Evolutionary conservation across 331 rosid genomes (phyloP).

Genomic region (Saraca asoca): DNA sequence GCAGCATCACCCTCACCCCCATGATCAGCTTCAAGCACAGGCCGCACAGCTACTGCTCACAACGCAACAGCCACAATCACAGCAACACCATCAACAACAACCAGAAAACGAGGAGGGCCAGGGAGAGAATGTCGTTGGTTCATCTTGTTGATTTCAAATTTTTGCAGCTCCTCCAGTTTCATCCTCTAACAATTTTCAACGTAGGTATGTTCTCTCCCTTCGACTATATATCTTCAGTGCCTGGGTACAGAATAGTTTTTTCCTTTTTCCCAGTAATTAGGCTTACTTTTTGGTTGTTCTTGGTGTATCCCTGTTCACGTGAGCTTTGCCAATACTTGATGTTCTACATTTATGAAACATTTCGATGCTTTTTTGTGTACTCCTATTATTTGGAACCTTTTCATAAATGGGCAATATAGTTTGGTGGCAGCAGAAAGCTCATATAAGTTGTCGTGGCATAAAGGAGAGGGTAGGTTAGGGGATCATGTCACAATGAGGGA

Average conservation of each 20-base stretch:
- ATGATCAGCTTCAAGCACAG: conserved; percentile 65
- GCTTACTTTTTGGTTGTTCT: background rate
- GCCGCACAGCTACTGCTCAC: conserved; percentile 63
- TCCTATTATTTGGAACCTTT: conserved; percentile 30
- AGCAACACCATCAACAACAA: conserved; percentile 43
- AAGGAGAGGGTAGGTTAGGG: conserved; percentile 44
- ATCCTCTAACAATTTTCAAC: conserved; percentile 42
- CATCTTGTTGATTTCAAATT: conserved; percentile 55
- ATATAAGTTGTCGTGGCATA: conserved; percentile 40
- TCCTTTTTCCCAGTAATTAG: too few relatives aligned
- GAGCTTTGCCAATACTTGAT: conserved; percentile 32
- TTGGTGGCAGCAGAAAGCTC: conserved; percentile 45
- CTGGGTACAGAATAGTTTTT: too few relatives aligned
- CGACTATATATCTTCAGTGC: too few relatives aligned
- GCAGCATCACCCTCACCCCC: conserved; percentile 41
- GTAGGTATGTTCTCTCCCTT: conserved; percentile 46
- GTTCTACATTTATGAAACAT: conserved; percentile 43
- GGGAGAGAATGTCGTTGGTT: conserved; percentile 66
- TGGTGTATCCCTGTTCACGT: conserved; percentile 34
- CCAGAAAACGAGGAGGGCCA: conserved; percentile 62
- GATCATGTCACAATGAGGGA: conserved; percentile 52
- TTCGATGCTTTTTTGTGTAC: conserved; percentile 32
- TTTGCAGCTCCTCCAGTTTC: conserved; percentile 37
- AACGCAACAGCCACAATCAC: conserved; percentile 52
- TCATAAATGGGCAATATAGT: conserved; percentile 42